Evolutionary conservation across 179 eudicot genomes (phyloP).

Genomic region (Silene noctiflora): DNA sequence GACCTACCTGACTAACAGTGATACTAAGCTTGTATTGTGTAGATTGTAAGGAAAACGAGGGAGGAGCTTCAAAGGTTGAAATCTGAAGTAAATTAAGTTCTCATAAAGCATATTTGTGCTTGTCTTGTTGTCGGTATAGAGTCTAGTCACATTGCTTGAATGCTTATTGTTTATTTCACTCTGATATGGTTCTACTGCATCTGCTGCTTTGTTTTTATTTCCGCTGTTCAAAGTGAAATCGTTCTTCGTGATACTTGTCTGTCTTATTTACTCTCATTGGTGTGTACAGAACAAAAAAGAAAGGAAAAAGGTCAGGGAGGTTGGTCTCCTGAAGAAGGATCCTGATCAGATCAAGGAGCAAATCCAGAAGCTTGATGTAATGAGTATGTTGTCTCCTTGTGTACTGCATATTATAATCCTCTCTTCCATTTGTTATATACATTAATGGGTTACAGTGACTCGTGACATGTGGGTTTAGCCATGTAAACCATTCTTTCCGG

Average conservation of each 20-base stretch:
- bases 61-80: neutral
- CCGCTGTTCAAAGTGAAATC: neutral
- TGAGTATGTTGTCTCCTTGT: slow-evolving; percentile 58
- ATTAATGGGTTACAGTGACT: neutral
- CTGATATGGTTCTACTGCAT: neutral
- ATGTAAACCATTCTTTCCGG: neutral
- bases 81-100: neutral
- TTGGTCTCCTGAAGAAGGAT: slow-evolving; percentile 94
- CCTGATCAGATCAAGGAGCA: slow-evolving; percentile 89
- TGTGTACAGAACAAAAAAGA: slow-evolving; percentile 86
- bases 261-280: slow-evolving; percentile 14
- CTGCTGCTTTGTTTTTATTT: neutral
- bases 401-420: neutral
- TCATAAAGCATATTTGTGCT: neutral
- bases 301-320: slow-evolving; percentile 95
- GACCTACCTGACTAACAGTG: neutral
- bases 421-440: neutral
- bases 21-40: neutral
- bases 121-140: neutral
- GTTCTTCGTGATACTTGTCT: slow-evolving; percentile 5
- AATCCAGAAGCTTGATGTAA: slow-evolving; percentile 77
- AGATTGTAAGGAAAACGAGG: neutral
- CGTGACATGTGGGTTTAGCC: neutral
- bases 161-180: neutral
- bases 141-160: neutral